Evolutionary conservation across 371 early-diverging fungal genomes (phyloP), one percentile per base, ranked within the genome.

Genomic region (Zopfochytrium polystomum): DNA sequence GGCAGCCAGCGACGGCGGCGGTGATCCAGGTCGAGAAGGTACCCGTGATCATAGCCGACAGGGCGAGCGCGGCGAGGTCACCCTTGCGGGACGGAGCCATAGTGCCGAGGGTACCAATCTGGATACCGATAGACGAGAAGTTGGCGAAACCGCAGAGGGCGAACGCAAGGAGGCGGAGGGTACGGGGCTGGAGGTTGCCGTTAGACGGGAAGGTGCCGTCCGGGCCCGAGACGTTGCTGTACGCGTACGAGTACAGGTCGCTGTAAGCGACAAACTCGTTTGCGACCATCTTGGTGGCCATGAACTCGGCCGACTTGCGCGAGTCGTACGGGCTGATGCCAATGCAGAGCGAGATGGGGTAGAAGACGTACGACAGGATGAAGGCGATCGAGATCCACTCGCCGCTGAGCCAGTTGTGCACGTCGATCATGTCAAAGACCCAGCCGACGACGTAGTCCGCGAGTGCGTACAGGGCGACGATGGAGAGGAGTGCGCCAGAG

Each of bases 121-220:
- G 91, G 68, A 92, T 90, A 75, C 92, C 95, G 49, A 92, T 85
- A 47, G 89, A 89, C 9, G 85, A 86, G 48, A 91, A 71, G 75
- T 94, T 93, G 61, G 92, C 92, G 73, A 94, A 94, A 23, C 91
- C 91, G 67, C 91, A 91, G 58, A 92, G 84, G 15, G 91, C 88
- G 65, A 90, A 91, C 29, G 88, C 57, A 35, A 76, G 51, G 33
- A 76, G 54, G 7, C 63, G 52, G 58, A 64, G 27, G 32, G 76
- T 68, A 50, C 75, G 70, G 29, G 29, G 32, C 45, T 38, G 23
- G 42, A 71, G 52, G 38, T 9, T 33, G 31, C 54, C 55, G 44
- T 44, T 49, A 26, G 50, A 22, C 20, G 58, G 50, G 58, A 27
- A 52, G 32, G 50, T 29, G 25, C 50, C 60, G n/a, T 44, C 48